Percentiles rank a stretch among this genome's conserved stretches.
Conservation (phyloP, 164 flowering plant species). For the Santalum album region DNA sequence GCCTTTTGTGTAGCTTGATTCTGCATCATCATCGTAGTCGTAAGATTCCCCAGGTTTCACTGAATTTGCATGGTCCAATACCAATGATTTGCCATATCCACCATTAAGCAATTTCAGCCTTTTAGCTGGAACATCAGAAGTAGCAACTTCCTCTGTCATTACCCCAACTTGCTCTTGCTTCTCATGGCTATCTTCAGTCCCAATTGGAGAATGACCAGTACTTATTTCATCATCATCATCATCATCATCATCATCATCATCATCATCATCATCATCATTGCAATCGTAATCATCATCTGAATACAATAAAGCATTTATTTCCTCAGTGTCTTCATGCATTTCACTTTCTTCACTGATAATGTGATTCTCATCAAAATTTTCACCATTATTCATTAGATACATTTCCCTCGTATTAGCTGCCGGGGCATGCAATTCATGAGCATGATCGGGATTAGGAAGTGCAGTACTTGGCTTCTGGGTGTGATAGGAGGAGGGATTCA, state of each 20-base stretch:
- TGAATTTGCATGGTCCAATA: conserved; percentile 8
- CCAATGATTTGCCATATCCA: conserved; percentile 7
- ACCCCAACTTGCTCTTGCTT: conserved; percentile 3
- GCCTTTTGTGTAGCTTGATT: conserved; percentile 16
- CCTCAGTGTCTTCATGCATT: conserved; percentile 32
- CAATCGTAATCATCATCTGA: conserved; percentile 17
- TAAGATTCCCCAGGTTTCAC: conserved; percentile 1
- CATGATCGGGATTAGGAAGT: not conserved
- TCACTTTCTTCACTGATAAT: conserved; percentile 14
- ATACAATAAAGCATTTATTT: conserved; percentile 27
- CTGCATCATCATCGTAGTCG: conserved; percentile 11
- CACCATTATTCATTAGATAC: not conserved
- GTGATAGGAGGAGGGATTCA: conserved; percentile 10
- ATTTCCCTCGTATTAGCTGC: conserved; percentile 3
- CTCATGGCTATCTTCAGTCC: not conserved
- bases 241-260: conserved; percentile 9
- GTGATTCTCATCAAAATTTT: conserved; percentile 12
- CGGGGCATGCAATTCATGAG: not conserved
- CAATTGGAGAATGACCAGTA: conserved; percentile 22
- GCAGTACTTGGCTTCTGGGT: conserved; percentile 6
- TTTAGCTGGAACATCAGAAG: conserved; percentile 20
- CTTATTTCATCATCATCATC: conserved; percentile 28
- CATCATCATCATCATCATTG: not conserved
- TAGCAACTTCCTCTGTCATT: conserved; percentile 14
- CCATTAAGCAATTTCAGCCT: conserved; percentile 20